Evolutionary conservation across 257 asterid species (phyloP).

Genomic region (Nicotiana paniculata): DNA sequence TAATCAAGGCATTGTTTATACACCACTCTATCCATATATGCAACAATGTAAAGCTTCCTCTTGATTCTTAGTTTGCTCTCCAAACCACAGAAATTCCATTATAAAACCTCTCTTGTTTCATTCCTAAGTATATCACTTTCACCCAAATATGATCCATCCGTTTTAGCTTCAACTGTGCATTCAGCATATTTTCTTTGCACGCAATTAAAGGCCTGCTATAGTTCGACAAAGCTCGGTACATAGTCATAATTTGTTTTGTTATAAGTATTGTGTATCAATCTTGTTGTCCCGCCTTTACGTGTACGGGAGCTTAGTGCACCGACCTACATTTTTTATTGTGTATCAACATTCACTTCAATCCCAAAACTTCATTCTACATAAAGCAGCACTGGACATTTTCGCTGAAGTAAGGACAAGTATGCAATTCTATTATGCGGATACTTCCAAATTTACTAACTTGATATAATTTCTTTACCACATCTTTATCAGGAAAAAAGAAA

Average conservation of each 20-base stretch:
- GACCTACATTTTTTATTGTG: no score
- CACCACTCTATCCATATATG: no score
- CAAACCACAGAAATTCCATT: not conserved
- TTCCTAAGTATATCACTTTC: not conserved
- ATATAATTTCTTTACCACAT: not conserved
- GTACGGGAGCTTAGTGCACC: no score
- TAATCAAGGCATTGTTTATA: no score
- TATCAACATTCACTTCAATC: not conserved
- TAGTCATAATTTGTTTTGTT: no score
- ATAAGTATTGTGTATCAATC: no score
- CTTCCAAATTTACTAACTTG: not conserved
- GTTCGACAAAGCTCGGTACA: no score
- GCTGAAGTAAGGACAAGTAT: not conserved
- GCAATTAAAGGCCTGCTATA: no score
- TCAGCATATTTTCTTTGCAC: no score
- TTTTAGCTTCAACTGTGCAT: no score
- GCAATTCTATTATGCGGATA: not conserved
- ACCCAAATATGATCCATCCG: not conserved
- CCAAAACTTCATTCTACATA: not conserved
- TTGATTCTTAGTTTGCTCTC: not conserved
- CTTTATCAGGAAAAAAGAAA: not conserved
- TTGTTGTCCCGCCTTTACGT: no score
- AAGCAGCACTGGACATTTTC: not conserved
- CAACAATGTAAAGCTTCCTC: no score
- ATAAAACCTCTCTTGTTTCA: not conserved